Evolutionary conservation across 2,329 filamentous ascomycete genomes (phyloP), one percentile per base, ranked within the genome.

Genomic region (Bipolaris bicolor): DNA sequence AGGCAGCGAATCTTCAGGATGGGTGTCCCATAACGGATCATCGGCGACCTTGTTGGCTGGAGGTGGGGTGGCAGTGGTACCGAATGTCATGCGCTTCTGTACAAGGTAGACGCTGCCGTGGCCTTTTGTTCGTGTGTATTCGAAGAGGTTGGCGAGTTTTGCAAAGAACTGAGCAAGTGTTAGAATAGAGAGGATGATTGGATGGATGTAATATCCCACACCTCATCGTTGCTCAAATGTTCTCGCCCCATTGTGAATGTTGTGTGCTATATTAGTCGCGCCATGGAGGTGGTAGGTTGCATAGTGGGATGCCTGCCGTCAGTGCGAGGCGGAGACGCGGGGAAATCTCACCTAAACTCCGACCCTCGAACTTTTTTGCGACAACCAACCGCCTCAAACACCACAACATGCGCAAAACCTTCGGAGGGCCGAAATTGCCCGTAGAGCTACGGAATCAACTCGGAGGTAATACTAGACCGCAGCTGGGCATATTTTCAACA

Each of bases 51-150:
- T 80, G 45, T 66, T 65, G 2, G 73, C 64, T 5, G 72, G 66
- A n/a, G 71, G 62, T 7, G 71, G 63, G 22, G 66, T 63, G 26
- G 82, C 58, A 20, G 79, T 69, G 5, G 80, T 71, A 39, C 81
- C 67, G 57, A 81, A 80, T 60, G 75, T 76, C 55, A 82, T 77
- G 78, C 90, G 84, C 75, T 94, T 94, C 73, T 96, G 91, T 49
- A 85, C 88, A 57, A 96, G 81, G 76, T 86, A 88, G 64, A 96
- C 81, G 49, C 87, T 86, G 67, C 90, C 90, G 76, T 92, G 88
- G 68, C 89, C 85, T 74, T 88, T 88, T 69, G 84, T 82, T 71
- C 88, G 88, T 60, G 84, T 84, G 62, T 82, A 76, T 60, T 85
- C 82, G 78, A 95, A 90, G 63, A 94, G 86, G 68, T 87, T 82